Evolutionary conservation across 495 filamentous ascomycete genomes (phyloP).

Genomic region (Penicillium roqueforti): DNA sequence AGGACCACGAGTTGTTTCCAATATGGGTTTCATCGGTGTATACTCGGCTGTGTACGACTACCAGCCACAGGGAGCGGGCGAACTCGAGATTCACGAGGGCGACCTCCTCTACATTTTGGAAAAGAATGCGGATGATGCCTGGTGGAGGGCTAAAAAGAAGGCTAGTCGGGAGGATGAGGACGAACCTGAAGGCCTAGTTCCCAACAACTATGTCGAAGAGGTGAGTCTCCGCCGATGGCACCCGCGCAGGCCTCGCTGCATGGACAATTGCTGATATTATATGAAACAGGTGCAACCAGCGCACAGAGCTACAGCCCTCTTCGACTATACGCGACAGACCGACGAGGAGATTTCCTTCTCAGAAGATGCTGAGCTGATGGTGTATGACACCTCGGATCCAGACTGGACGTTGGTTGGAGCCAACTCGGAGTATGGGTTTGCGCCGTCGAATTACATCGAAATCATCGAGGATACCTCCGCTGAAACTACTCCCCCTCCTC

Average conservation of each 20-base stretch:
- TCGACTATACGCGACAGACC: slow-evolving; percentile 94
- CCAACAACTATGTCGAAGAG: slow-evolving; percentile 95
- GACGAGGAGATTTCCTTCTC: slow-evolving; percentile 96
- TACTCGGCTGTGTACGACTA: slow-evolving; percentile 95
- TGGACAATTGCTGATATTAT: slow-evolving; percentile 17
- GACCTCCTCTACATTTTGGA: slow-evolving; percentile 91
- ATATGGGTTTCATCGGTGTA: slow-evolving; percentile 80
- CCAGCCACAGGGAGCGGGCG: slow-evolving; percentile 78
- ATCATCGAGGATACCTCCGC: slow-evolving; percentile 38
- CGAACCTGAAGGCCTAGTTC: slow-evolving; percentile 88
- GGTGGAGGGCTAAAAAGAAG: slow-evolving; percentile 99
- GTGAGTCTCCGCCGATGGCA: slow-evolving; percentile 49
- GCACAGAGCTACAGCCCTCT: slow-evolving; percentile 76
- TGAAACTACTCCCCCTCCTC: slow-evolving; percentile 19
- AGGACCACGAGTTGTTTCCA: slow-evolving; percentile 9
- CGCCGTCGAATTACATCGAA: slow-evolving; percentile 96
- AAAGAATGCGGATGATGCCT: slow-evolving; percentile 84
- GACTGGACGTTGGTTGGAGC: slow-evolving; percentile 94
- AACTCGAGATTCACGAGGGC: slow-evolving; percentile 83
- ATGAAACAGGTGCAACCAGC: slow-evolving; percentile 61
- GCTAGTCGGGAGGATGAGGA: slow-evolving; percentile 86
- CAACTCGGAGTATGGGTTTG: slow-evolving; percentile 87
- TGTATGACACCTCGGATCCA: slow-evolving; percentile 87
- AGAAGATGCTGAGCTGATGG: slow-evolving; percentile 77
- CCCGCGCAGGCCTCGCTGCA: not conserved